phyloP scores from a whole-genome alignment of 148 eudicot species.

The Rhododendron simsii region DNA sequence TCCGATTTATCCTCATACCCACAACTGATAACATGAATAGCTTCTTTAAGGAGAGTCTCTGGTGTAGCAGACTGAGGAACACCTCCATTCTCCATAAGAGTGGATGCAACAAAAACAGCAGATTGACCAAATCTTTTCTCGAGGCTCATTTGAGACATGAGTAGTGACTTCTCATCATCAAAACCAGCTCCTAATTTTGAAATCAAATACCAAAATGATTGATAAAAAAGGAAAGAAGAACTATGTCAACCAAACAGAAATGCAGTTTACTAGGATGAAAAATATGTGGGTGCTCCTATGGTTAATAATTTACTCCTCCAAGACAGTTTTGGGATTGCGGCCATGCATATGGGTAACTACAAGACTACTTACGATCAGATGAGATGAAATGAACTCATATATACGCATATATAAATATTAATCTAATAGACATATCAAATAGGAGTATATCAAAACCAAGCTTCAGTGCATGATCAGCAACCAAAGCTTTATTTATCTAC shows the following conservation, averaged over 20 bases:
- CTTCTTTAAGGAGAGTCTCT: conserved; percentile 72
- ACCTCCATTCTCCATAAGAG: conserved; percentile 91
- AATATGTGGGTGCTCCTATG: neutral
- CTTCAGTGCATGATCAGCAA: neutral
- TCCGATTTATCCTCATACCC: conserved; percentile 81
- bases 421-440: neutral
- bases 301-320: neutral
- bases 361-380: neutral
- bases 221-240: neutral
- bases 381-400: neutral
- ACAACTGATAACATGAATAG: conserved; percentile 90
- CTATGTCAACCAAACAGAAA: neutral
- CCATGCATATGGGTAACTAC: neutral
- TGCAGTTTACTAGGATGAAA: neutral
- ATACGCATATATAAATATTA: neutral
- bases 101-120: conserved; percentile 68
- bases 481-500: neutral
- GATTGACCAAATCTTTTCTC: conserved; percentile 81
- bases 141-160: conserved; percentile 71
- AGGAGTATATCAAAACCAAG: neutral
- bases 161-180: conserved; percentile 79
- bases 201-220: neutral
- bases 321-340: neutral
- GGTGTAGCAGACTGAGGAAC: conserved; percentile 63
- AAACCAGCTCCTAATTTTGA: conserved; percentile 59